phyloP scores from a whole-genome alignment of 1,284 basidiomycete genomes.

The Microbotryum violaceum region DNA sequence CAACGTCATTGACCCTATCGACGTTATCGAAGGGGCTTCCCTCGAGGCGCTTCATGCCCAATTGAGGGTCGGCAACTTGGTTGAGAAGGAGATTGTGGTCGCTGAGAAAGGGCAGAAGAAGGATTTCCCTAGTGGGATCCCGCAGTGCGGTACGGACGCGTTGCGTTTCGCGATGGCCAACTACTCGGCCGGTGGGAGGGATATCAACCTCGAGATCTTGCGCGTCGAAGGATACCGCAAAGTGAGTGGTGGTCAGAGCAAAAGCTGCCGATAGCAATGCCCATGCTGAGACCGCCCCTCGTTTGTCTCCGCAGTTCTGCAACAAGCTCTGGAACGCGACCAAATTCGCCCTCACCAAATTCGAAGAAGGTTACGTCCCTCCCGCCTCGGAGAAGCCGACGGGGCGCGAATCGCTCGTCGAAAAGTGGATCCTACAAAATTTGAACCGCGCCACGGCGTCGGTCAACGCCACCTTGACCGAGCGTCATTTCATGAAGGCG shows the following conservation, averaged over 20 bases:
- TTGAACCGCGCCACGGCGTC: slow-evolving; percentile 72
- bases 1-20: slow-evolving; percentile 96
- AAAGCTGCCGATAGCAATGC: too few species aligned
- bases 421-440: slow-evolving; percentile 93
- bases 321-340: slow-evolving; percentile 99
- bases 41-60: slow-evolving; percentile 82
- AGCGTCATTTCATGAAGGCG: slow-evolving; percentile 87
- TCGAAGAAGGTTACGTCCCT: slow-evolving; percentile 75
- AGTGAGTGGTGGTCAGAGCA: slow-evolving; percentile 24
- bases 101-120: slow-evolving; percentile 96
- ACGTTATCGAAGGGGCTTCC: slow-evolving; percentile 81
- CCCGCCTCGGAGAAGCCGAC: slow-evolving; percentile 65
- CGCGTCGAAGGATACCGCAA: slow-evolving; percentile 99
- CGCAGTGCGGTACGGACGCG: slow-evolving; percentile 96
- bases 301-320: slow-evolving; percentile 60
- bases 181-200: slow-evolving; percentile 78
- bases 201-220: slow-evolving; percentile 92
- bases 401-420: slow-evolving; percentile 82
- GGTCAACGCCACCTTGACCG: slow-evolving; percentile 66
- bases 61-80: slow-evolving; percentile 83
- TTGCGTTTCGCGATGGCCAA: slow-evolving; percentile 91
- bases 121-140: slow-evolving; percentile 97
- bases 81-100: slow-evolving; percentile 85
- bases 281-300: too few species aligned
- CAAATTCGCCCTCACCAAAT: slow-evolving; percentile 93